These are phyloP conservation scores for Acrodontium crateriforme DNA, from an alignment of 2,329 filamentous ascomycete genomes.

Conservation along the genomic window DNA sequence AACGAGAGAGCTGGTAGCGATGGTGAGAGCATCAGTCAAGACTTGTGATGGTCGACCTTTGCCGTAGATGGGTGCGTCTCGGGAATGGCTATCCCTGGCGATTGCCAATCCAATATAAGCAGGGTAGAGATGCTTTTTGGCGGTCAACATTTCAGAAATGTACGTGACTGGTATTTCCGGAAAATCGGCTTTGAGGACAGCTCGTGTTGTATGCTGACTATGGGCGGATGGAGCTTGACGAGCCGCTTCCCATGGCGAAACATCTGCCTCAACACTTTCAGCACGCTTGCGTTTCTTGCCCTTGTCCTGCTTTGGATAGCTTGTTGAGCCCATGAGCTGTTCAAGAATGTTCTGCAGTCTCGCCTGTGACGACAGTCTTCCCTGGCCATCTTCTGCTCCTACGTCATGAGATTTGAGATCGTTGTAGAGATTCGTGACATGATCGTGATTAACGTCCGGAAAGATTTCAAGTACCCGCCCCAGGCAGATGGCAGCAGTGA, in stretches of 20 bases:
- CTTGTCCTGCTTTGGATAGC: slow-evolving; percentile 19
- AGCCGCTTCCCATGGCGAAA: no score
- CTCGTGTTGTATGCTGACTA: background rate
- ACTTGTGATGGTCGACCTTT: slow-evolving; percentile 10
- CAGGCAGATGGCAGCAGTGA: no score
- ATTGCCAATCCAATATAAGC: slow-evolving; percentile 23
- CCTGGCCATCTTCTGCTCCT: no score
- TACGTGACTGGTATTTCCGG: slow-evolving; percentile 23
- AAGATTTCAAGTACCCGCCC: slow-evolving; percentile 19
- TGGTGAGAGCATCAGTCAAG: slow-evolving; percentile 11
- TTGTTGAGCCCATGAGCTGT: slow-evolving; percentile 11
- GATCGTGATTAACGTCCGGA: slow-evolving; percentile 20
- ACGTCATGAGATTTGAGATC: no score
- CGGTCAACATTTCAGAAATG: slow-evolving; percentile 19
- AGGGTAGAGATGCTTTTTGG: slow-evolving; percentile 25
- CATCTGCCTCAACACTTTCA: slow-evolving; percentile 12
- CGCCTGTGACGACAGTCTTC: no score
- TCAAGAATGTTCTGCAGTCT: slow-evolving; percentile 16
- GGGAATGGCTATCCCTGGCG: slow-evolving; percentile 8
- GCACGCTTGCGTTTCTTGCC: slow-evolving; percentile 19
- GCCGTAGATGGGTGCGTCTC: slow-evolving; percentile 3
- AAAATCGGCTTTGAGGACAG: slow-evolving; percentile 30
- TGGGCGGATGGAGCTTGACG: background rate
- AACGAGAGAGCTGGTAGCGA: slow-evolving; percentile 11
- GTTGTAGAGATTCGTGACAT: slow-evolving; percentile 15